Evolutionary conservation across 2,329 filamentous ascomycete species (phyloP).

Genomic region (Lasiodiplodia hormozganensis): DNA sequence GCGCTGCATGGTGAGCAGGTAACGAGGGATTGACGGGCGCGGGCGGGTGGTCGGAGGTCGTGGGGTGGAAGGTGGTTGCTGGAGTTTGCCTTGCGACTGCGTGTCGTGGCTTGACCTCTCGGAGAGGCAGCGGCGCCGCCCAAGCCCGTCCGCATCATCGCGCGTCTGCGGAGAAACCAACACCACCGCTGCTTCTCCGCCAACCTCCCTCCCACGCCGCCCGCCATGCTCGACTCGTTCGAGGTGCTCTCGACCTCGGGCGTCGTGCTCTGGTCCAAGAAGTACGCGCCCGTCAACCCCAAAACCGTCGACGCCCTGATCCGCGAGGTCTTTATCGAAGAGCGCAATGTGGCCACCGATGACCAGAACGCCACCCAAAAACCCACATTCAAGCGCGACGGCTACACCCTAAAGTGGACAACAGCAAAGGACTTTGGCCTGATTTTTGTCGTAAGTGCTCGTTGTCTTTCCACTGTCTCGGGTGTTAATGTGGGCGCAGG

Average conservation of each 20-base stretch:
- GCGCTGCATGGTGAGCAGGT: conserved; percentile 75
- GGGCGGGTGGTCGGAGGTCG: neutral
- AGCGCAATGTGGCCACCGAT: conserved; percentile 72
- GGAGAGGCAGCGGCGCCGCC: conserved; percentile 8
- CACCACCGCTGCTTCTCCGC: conserved; percentile 18
- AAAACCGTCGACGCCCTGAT: conserved; percentile 94
- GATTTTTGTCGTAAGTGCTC: conserved; percentile 83
- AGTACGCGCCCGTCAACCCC: conserved; percentile 79
- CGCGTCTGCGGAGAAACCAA: conserved; percentile 24
- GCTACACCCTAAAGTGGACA: conserved; percentile 95
- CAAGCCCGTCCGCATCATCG: conserved; percentile 23
- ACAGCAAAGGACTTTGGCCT: conserved; percentile 89
- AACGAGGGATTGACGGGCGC: neutral
- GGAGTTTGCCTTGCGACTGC: neutral
- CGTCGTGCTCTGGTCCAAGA: conserved; percentile 94
- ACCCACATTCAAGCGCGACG: conserved; percentile 84
- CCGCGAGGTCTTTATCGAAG: conserved; percentile 96
- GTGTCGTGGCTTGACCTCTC: conserved; percentile 21
- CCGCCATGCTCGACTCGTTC: conserved; percentile 88
- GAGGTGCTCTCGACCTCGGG: conserved; percentile 96
- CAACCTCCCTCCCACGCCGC: conserved; percentile 32
- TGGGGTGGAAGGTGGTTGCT: conserved; percentile 1
- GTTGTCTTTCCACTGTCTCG: neutral
- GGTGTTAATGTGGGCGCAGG: conserved; percentile 58
- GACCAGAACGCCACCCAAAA: conserved; percentile 69